Base-by-base conservation (phyloP, 2,329 filamentous ascomycete species). In the Microsporum audouinii region DNA sequence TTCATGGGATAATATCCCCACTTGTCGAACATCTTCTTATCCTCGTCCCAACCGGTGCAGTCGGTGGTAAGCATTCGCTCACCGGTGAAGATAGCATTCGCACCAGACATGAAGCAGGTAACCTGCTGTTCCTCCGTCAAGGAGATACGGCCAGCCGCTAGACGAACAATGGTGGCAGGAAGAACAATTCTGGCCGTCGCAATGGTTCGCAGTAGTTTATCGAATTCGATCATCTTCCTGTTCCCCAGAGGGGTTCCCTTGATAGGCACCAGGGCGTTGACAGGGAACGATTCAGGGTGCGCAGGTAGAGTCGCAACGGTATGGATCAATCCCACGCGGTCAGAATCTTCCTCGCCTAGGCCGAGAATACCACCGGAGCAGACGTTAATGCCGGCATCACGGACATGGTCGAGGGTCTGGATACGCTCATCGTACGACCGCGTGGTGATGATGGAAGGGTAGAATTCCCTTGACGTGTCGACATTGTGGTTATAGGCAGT, bases 401-500 rank as follows among this genome's bases (percentile, higher is more conserved):
- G 85, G 1, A 95, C 91, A 66, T 95, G 83, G 57, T 81, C 79
- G 47, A 96, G 82, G 0, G 91, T 95, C 70, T 85, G 80, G 47
- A 96, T 79, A 1, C 91, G 85, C 77, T 96, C 91, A 69, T 96
- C 91, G 74, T 95, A 96, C 5, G 83, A 86, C 41, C 91, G 81
- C 0, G 91, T 95, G 0, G 89, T 88, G 73, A 96, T 95, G 68
- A 96, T 82, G 43, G 81, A 86, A 0, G 91, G 89, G 71, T 96
- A 95, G 74, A 90, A 90, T 76, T 95, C 91, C 66, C 91, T 83
- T 61, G 86, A 90, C 0, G 91, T 96, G 75, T 96, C 91, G 65
- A 96, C 81, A 71, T 96, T 96, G 80, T 96, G 91, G 76, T 96
- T 96, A 76, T 96, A 95, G 0, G 91, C 91, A 14, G 91, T 95